These are phyloP conservation scores for Nothopassalora personata DNA, from an alignment of 2,329 filamentous ascomycete species.

Conservation along the genomic window DNA sequence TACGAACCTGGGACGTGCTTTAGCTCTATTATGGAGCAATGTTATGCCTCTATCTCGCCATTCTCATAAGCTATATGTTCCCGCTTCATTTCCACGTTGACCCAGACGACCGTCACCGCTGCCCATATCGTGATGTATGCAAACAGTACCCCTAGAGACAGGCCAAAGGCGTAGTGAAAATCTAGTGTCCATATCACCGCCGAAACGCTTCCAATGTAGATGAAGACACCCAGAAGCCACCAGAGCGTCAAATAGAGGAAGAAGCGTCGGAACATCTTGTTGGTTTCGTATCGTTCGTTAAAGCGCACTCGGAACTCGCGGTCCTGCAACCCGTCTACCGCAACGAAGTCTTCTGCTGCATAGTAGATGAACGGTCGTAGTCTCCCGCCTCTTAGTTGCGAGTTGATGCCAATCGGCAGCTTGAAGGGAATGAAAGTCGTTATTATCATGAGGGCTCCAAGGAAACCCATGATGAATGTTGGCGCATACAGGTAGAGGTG, in stretches of 20 bases:
- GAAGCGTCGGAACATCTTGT: slow-evolving; percentile 27
- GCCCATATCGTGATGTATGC: slow-evolving; percentile 28
- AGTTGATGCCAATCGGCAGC: slow-evolving; percentile 31
- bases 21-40: neutral
- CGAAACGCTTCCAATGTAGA: slow-evolving; percentile 28
- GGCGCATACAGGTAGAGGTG: slow-evolving; percentile 30
- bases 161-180: slow-evolving; percentile 30
- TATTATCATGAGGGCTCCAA: slow-evolving; percentile 27
- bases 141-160: slow-evolving; percentile 27
- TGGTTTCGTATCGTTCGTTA: slow-evolving; percentile 30
- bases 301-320: slow-evolving; percentile 30
- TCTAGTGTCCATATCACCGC: slow-evolving; percentile 30
- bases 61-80: slow-evolving; percentile 28
- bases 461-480: slow-evolving; percentile 29
- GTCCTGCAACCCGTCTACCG: slow-evolving; percentile 30
- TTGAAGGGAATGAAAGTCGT: slow-evolving; percentile 28
- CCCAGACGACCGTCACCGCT: slow-evolving; percentile 17
- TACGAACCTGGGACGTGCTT: neutral
- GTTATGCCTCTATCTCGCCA: slow-evolving; percentile 19
- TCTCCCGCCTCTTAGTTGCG: slow-evolving; percentile 24
- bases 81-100: slow-evolving; percentile 28
- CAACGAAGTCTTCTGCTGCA: slow-evolving; percentile 32
- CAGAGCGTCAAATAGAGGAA: slow-evolving; percentile 28
- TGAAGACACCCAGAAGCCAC: slow-evolving; percentile 27
- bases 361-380: slow-evolving; percentile 32